A percentile compares a stretch with the other conserved stretches of the same genome.
Conservation (phyloP, 192 early-diverging fungal genomes). For the Chytriomyces sp. region DNA sequence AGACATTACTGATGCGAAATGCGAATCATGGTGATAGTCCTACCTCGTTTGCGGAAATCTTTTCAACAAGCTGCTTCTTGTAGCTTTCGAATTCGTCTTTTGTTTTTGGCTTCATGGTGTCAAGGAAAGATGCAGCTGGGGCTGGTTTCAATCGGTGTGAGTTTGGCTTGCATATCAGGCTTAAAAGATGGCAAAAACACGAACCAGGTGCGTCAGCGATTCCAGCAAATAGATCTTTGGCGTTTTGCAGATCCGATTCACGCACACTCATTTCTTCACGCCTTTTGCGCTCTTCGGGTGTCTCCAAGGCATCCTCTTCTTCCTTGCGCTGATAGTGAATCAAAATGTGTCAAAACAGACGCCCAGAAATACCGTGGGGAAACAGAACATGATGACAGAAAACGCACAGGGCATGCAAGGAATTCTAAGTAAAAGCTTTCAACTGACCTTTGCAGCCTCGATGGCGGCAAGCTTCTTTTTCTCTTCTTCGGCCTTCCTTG, state of each 20-base stretch:
- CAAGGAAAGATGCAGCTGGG: constrained; percentile 36
- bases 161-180: background rate
- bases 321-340: constrained; percentile 20
- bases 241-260: constrained; percentile 59
- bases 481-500: constrained; percentile 53
- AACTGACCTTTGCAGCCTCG: constrained; percentile 11
- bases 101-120: constrained; percentile 53
- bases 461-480: constrained; percentile 28
- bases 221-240: constrained; percentile 52
- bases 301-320: constrained; percentile 46
- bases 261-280: constrained; percentile 44
- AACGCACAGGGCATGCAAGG: background rate
- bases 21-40: background rate
- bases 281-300: constrained; percentile 49
- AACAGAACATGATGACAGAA: background rate
- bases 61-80: constrained; percentile 41
- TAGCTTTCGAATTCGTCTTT: constrained; percentile 55
- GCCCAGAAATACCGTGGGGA: background rate
- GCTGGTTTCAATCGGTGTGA: background rate
- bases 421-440: background rate
- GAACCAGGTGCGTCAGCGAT: constrained; percentile 12
- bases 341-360: background rate
- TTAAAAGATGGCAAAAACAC: background rate
- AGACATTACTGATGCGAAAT: background rate
- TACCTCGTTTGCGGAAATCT: constrained; percentile 55